phyloP scores from a whole-genome alignment of 495 filamentous ascomycete species.

The Penicillium riverlandense region DNA sequence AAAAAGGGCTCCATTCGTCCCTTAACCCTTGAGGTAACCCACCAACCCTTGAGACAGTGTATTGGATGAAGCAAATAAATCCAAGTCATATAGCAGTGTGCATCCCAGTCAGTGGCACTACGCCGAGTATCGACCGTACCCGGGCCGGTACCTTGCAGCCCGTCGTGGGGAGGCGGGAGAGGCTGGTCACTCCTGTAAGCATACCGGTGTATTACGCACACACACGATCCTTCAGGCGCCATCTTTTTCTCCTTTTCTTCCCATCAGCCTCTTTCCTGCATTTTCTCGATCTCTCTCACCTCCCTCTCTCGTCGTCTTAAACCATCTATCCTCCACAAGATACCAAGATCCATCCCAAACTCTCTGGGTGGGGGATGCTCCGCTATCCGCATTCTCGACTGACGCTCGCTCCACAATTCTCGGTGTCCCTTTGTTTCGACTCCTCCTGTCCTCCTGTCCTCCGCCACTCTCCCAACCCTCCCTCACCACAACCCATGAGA shows the following conservation, averaged over 20 bases:
- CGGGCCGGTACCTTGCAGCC: slow-evolving; percentile 3
- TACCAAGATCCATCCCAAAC: background rate
- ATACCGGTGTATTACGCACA: slow-evolving; percentile 10
- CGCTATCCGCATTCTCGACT: slow-evolving; percentile 15
- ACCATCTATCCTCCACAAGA: background rate
- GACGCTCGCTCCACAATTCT: slow-evolving; percentile 7
- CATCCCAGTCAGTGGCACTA: no score
- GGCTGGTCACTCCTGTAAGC: slow-evolving; percentile 1
- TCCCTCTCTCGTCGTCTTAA: background rate
- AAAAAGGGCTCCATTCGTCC: no score
- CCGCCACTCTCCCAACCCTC: background rate
- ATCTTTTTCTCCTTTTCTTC: slow-evolving; percentile 1
- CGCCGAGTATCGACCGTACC: no score
- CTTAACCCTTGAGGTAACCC: no score
- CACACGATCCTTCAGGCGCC: slow-evolving; percentile 15
- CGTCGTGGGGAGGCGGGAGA: background rate
- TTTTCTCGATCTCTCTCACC: background rate
- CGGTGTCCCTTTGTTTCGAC: background rate
- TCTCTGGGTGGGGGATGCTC: slow-evolving; percentile 18
- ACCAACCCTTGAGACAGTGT: no score
- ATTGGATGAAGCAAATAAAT: no score
- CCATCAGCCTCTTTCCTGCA: background rate
- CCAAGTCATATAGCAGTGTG: no score
- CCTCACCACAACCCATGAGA: background rate
- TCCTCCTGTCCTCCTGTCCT: background rate